Evolutionary conservation across 805 yeast genomes (phyloP), one percentile per base, ranked within the genome.

Genomic region (Zygosaccharomyces gambellarensis): DNA sequence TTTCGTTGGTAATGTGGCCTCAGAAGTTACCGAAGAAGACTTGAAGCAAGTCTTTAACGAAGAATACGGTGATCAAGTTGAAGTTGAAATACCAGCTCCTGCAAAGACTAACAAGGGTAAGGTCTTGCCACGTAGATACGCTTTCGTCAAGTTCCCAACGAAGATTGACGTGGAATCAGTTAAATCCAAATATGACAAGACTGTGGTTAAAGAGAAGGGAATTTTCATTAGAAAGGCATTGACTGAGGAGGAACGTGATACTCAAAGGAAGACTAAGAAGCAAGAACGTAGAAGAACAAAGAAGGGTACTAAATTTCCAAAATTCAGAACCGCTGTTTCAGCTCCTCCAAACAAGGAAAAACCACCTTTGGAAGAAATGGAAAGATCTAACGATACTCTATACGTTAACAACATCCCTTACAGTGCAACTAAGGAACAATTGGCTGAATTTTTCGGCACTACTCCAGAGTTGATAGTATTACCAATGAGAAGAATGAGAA

Each of bases 401-500:
- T 79, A 82, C 54, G 74, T 86, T 50, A 80, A 82, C 50, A 82
- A 80, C 57, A 72, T 81, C 50, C 87, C 82, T 49, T 89, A 87
- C 50, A 77, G 77, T 52, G 74, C 75, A 28, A 72, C 78, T 38
- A 83, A 82, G 63, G 76, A 74, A 6, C 83, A 82, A 53, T 63
- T 82, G 51, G 72, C 72, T 47, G 75, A 71, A 39, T 72, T 78
- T 56, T 81, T 81, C 60, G 81, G 74, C 21, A 76, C 74, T 52
- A 63, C 65, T 4, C 74, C 76, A 60, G 72, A 71, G 27, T 71
- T 70, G 29, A 74, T 81, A 43, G 79, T 78, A 47, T 71, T 81
- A 53, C 85, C 85, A 60, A 75, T 74, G 64, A 70, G 71, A 53
- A 63, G 61, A 51, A 49, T 58, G 55, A 62, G 57, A 50, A 62